Evolutionary conservation across 768 basidiomycete genomes (phyloP).

Genomic region (Phylloporus rhodoxanthus): DNA sequence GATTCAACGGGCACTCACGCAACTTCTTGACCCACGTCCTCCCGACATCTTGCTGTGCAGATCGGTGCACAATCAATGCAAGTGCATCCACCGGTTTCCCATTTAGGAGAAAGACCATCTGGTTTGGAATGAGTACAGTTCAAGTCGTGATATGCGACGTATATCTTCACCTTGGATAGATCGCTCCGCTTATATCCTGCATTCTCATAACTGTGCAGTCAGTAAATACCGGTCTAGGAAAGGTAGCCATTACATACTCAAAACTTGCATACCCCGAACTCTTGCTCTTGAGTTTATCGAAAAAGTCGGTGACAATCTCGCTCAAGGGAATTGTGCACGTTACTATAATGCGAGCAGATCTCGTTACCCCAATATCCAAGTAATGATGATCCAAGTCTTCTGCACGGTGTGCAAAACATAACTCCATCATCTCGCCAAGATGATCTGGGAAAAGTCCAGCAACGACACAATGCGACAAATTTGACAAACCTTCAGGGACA

Average conservation of each 20-base stretch:
- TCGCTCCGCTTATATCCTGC: constrained; percentile 81
- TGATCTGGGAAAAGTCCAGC: constrained; percentile 50
- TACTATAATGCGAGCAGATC: constrained; percentile 63
- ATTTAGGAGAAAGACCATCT: constrained; percentile 92
- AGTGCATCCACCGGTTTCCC: constrained; percentile 88
- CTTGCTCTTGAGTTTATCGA: constrained; percentile 88
- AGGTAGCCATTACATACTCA: constrained; percentile 50
- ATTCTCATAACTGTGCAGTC: constrained; percentile 78
- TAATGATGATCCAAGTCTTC: constrained; percentile 80
- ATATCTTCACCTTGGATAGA: constrained; percentile 63
- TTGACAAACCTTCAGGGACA: constrained; percentile 72
- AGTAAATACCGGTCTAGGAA: not conserved
- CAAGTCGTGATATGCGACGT: not conserved
- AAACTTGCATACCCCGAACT: constrained; percentile 90
- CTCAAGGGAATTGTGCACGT: constrained; percentile 82
- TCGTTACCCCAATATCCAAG: constrained; percentile 49
- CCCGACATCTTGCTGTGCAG: constrained; percentile 67
- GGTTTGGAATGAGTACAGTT: constrained; percentile 1
- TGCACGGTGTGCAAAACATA: constrained; percentile 82
- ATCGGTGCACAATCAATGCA: constrained; percentile 85
- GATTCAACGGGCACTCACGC: constrained; percentile 45
- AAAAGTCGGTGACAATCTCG: constrained; percentile 94
- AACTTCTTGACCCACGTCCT: constrained; percentile 88
- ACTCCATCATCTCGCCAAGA: constrained; percentile 93
- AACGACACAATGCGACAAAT: not conserved